Evolutionary conservation across 768 basidiomycete genomes (phyloP), one percentile per base, ranked within the genome.

Genomic region (Boletus rubropictus): DNA sequence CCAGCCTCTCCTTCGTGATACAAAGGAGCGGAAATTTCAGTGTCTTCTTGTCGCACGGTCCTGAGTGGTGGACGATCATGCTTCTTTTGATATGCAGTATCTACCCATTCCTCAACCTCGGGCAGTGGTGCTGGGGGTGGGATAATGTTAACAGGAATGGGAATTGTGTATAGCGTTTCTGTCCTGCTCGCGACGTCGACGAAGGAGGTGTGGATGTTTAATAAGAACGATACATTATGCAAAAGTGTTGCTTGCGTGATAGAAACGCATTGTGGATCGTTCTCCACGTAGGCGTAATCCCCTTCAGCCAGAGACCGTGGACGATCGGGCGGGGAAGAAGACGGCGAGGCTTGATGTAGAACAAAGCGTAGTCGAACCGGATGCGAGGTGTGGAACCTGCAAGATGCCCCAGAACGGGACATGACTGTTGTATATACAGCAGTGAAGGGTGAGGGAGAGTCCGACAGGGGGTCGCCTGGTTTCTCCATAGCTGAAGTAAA

Each of bases 381-480:
- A 12, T 77, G 78, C 37, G 79, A 75, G 0, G 82, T 79, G 55
- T 96, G 92, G 62, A 96, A 92, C 38, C 91, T 83, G 63, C 91
- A 92, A 17, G 90, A 86, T 35, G 92, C 93, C 38, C 95, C 95
- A 12, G 93, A 92, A 7, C 86, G 79, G 11, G 90, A 83, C 22
- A 97, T 72, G 42, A 84, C 73, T 3, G 75, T 72, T 32, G 73
- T 69, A 54, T 77, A 76, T 34, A 72, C 66, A 15, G 74, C 67
- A 24, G 71, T 70, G 50, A 70, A 70, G 17, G 66, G 52, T 4
- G 52, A 49, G 20, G 71, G 67, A n/a, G 73, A 70, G 24, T 57
- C 56, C 47, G 75, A 75, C 27, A 73, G 70, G 3, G 71, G 69
- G 5, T 70, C 61, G 50, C 57, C 58, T 21, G 59, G 52, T 43